A percentile compares a stretch with the other conserved stretches of the same genome.
Conservation (phyloP, 2,329 filamentous ascomycete species). For the Talaromyces amestolkiae region DNA sequence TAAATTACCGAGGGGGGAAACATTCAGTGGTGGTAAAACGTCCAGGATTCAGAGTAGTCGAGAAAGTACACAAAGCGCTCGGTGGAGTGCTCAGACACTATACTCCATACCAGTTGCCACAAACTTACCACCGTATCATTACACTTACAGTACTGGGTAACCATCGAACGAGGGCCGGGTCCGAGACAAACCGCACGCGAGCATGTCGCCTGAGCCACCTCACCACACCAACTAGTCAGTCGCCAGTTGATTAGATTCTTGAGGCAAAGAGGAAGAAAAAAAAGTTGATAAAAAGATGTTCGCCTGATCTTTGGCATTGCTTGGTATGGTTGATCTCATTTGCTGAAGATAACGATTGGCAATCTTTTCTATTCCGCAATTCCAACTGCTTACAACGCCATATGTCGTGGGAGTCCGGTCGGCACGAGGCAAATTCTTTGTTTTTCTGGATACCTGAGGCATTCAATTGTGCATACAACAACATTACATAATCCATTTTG, state of each 20-base stretch:
- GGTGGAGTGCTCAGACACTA: not conserved
- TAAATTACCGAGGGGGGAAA: not conserved
- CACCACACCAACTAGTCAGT: not conserved
- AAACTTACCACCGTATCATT: not conserved
- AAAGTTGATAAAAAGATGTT: not conserved
- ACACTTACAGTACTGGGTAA: too few species aligned
- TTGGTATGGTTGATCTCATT: not conserved
- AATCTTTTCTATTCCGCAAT: not conserved
- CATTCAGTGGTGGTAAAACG: not conserved
- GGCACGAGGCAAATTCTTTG: not conserved
- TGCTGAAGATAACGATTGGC: conserved; percentile 1
- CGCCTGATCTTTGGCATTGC: not conserved
- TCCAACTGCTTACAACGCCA: not conserved
- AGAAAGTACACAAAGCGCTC: not conserved
- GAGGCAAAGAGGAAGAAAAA: not conserved
- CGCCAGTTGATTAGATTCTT: not conserved
- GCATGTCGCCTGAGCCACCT: conserved; percentile 18
- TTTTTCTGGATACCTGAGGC: not conserved
- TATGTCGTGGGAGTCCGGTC: not conserved
- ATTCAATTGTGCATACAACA: not conserved
- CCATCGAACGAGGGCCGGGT: not conserved
- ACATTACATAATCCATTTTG: too few species aligned
- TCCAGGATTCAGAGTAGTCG: not conserved
- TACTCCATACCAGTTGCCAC: not conserved
- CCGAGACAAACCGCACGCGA: conserved; percentile 15